phyloP scores from a whole-genome alignment of 768 basidiomycete genomes.

The Solioccasus polychromus region DNA sequence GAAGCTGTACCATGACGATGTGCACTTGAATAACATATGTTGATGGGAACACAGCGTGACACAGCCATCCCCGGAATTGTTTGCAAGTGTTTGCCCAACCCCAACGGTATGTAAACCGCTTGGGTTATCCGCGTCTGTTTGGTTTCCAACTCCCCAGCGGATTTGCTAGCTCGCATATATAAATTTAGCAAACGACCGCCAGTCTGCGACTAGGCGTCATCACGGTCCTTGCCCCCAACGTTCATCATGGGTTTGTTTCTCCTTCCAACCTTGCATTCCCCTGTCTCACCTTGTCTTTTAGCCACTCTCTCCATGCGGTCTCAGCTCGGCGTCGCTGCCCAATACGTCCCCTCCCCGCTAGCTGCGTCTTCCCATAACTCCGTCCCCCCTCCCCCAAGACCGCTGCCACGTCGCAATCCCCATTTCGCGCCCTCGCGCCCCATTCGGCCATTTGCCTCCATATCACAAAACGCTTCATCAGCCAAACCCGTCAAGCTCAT shows the following conservation, averaged over 20 bases:
- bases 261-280: background rate
- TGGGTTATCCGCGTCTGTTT: background rate
- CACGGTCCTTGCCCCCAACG: conserved; percentile 27
- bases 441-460: conserved; percentile 72
- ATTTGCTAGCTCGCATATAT: conserved; percentile 26
- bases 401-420: conserved; percentile 41
- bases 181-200: conserved; percentile 28
- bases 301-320: conserved; percentile 37
- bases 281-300: conserved; percentile 9
- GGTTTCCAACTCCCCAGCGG: conserved; percentile 23
- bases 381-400: conserved; percentile 31
- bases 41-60: background rate
- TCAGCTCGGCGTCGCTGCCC: conserved; percentile 27
- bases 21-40: conserved; percentile 5
- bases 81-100: conserved; percentile 34
- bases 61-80: background rate
- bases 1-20: conserved; percentile 20
- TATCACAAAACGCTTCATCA: conserved; percentile 34
- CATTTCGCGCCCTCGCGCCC: conserved; percentile 72
- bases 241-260: conserved; percentile 39
- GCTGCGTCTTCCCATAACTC: conserved; percentile 40
- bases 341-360: conserved; percentile 62
- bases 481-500: conserved; percentile 70
- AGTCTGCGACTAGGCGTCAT: conserved; percentile 28
- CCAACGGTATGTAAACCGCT: conserved; percentile 21